These are phyloP conservation scores for Dorcoceras hygrometricum DNA, from an alignment of 257 asterid genomes.

Conservation along the genomic window DNA sequence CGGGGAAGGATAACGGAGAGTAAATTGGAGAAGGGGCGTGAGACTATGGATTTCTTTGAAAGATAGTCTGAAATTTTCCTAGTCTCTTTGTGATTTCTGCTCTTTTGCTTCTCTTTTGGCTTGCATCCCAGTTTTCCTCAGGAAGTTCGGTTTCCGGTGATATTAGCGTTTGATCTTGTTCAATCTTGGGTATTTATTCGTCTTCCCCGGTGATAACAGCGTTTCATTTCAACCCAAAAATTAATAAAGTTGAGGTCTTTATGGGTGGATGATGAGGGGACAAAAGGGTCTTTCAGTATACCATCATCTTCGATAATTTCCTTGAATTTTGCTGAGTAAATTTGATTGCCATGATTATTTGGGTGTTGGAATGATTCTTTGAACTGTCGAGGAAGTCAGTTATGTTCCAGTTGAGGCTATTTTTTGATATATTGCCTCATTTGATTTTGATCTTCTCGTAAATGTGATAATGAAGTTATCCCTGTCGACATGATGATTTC, in stretches of 20 bases:
- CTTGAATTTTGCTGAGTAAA: constrained; percentile 21
- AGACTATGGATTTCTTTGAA: constrained; percentile 30
- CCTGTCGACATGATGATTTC: constrained; percentile 16
- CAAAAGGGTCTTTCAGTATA: constrained; percentile 30
- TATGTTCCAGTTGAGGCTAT: constrained; percentile 21
- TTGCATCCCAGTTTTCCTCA: constrained; percentile 20
- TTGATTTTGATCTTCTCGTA: constrained; percentile 7
- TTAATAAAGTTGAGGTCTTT: constrained; percentile 27
- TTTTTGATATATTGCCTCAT: constrained; percentile 10
- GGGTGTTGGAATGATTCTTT: constrained; percentile 17
- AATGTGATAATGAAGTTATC: neutral
- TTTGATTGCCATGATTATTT: neutral
- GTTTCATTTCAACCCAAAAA: constrained; percentile 19
- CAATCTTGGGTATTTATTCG: constrained; percentile 26
- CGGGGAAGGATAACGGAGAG: constrained; percentile 21
- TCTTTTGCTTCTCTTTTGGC: neutral
- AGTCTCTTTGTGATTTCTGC: neutral
- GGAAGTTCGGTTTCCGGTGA: constrained; percentile 23
- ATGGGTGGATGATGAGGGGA: constrained; percentile 15
- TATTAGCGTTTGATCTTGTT: constrained; percentile 18
- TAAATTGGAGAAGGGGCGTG: constrained; percentile 21
- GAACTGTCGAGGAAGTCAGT: constrained; percentile 22
- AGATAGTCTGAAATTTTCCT: constrained; percentile 14
- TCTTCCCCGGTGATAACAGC: constrained; percentile 21
- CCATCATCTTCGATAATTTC: constrained; percentile 26